A percentile compares a stretch with the other conserved stretches of the same genome.
These are phyloP conservation scores for Neoscytalidium dimidiatum DNA, from an alignment of 2,329 filamentous ascomycete species.

Conservation along the genomic window DNA sequence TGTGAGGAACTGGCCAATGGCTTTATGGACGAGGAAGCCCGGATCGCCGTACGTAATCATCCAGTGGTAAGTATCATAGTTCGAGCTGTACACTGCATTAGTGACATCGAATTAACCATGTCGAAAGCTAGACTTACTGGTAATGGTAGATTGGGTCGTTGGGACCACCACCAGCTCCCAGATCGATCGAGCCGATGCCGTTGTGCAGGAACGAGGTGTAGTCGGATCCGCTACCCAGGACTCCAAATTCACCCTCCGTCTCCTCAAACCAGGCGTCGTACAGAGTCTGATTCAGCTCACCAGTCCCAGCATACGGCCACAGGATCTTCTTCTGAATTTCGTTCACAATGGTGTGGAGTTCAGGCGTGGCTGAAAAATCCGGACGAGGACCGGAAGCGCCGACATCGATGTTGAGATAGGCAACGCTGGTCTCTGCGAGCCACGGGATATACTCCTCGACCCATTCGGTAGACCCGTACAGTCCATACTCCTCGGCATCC, in stretches of 20 bases:
- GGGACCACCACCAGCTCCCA: constrained; percentile 41
- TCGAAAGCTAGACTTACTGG: constrained; percentile 24
- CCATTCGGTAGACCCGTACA: constrained; percentile 49
- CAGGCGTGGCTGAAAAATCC: constrained; percentile 41
- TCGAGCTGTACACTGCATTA: constrained; percentile 16
- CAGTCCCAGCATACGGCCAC: constrained; percentile 40
- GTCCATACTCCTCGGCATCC: constrained; percentile 46
- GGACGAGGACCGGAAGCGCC: constrained; percentile 48
- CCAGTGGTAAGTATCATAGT: constrained; percentile 54
- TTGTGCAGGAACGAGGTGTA: constrained; percentile 51
- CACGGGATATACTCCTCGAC: constrained; percentile 53
- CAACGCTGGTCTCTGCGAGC: constrained; percentile 46
- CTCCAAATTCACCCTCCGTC: constrained; percentile 39
- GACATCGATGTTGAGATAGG: constrained; percentile 56
- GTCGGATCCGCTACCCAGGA: constrained; percentile 50
- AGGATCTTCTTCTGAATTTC: constrained; percentile 44
- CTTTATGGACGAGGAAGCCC: constrained; percentile 51
- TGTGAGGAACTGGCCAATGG: constrained; percentile 50
- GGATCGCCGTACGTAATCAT: constrained; percentile 55
- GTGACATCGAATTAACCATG: not conserved
- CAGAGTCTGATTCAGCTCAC: constrained; percentile 39
- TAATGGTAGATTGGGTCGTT: constrained; percentile 46
- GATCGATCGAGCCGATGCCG: constrained; percentile 45
- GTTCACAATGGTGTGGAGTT: constrained; percentile 40
- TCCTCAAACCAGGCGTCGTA: constrained; percentile 47